These are phyloP conservation scores for Ocimum tenuiflorum DNA, from an alignment of 257 asterid genomes.

Conservation along the genomic window DNA sequence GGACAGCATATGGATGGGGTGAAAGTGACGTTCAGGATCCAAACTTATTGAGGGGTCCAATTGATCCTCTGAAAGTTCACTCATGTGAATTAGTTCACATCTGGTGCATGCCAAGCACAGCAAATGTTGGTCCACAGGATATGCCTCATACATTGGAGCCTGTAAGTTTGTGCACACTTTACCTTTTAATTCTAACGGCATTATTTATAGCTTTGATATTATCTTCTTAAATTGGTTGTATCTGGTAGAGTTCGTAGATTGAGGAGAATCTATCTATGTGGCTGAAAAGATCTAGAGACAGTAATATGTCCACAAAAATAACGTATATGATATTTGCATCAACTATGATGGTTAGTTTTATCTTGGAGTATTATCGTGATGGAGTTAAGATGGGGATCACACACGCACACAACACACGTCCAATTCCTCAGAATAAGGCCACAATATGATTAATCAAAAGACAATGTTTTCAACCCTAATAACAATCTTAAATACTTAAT, in stretches of 20 bases:
- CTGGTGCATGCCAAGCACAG: constrained; percentile 94
- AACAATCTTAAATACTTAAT: too few relatives aligned
- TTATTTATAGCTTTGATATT: background rate
- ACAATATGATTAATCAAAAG: too few relatives aligned
- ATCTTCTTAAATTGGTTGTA: background rate
- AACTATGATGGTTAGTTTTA: background rate
- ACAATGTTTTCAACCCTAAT: too few relatives aligned
- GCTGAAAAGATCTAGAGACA: background rate
- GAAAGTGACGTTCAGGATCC: constrained; percentile 52
- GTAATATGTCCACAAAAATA: background rate
- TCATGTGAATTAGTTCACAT: constrained; percentile 71
- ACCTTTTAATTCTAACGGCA: constrained; percentile 2
- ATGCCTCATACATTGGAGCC: constrained; percentile 77
- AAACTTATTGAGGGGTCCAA: constrained; percentile 45
- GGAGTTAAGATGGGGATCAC: too few relatives aligned
- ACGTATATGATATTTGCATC: background rate
- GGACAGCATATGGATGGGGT: constrained; percentile 93
- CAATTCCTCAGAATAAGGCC: too few relatives aligned
- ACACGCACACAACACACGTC: too few relatives aligned
- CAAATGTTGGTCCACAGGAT: constrained; percentile 91
- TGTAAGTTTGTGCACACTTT: constrained; percentile 38
- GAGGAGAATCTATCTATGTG: too few relatives aligned
- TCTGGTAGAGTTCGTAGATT: background rate
- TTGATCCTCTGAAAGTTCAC: constrained; percentile 77
- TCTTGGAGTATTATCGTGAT: too few relatives aligned